phyloP scores from a whole-genome alignment of 108 stramenopile genomes.

The Thalassiosira profunda region DNA sequence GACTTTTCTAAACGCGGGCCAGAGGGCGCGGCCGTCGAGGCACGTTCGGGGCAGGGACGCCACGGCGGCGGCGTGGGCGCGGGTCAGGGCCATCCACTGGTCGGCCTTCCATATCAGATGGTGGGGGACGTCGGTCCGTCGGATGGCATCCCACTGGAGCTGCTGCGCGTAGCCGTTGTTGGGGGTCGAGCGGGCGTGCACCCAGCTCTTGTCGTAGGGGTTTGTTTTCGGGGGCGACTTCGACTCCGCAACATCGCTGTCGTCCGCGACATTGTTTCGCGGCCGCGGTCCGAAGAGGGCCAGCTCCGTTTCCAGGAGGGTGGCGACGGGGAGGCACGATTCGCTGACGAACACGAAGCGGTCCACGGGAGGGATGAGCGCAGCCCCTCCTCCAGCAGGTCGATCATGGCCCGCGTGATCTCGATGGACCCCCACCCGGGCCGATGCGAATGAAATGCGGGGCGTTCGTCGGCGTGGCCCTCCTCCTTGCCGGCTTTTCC shows the following conservation, averaged over 20 bases:
- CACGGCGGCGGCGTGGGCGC: conserved; percentile 63
- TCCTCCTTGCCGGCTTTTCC: conserved; percentile 37
- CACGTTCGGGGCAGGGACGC: conserved; percentile 45
- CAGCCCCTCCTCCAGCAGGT: conserved; percentile 73
- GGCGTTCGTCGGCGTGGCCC: conserved; percentile 6
- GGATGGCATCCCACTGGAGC: conserved; percentile 80
- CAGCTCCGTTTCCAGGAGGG: conserved; percentile 60
- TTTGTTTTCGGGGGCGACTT: conserved; percentile 10
- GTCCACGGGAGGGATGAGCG: conserved; percentile 71
- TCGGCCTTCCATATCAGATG: conserved; percentile 89
- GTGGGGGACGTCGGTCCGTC: conserved; percentile 59
- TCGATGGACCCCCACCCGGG: conserved; percentile 95
- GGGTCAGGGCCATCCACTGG: conserved; percentile 83
- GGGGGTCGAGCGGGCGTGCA: conserved; percentile 76
- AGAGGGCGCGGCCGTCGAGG: conserved; percentile 63
- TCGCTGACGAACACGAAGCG: conserved; percentile 87
- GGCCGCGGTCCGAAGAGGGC: conserved; percentile 49
- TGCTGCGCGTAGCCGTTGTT: conserved; percentile 88
- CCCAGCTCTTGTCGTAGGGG: conserved; percentile 55
- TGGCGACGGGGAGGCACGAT: conserved; percentile 84
- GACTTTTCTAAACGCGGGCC: conserved; percentile 69
- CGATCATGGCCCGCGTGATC: conserved; percentile 91
- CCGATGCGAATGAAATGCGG: conserved; percentile 58
- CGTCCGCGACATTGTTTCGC: neutral
- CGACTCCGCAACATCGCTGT: neutral